Base-by-base conservation (phyloP, 495 filamentous ascomycete species). In the Neurospora tetrasperma region DNA sequence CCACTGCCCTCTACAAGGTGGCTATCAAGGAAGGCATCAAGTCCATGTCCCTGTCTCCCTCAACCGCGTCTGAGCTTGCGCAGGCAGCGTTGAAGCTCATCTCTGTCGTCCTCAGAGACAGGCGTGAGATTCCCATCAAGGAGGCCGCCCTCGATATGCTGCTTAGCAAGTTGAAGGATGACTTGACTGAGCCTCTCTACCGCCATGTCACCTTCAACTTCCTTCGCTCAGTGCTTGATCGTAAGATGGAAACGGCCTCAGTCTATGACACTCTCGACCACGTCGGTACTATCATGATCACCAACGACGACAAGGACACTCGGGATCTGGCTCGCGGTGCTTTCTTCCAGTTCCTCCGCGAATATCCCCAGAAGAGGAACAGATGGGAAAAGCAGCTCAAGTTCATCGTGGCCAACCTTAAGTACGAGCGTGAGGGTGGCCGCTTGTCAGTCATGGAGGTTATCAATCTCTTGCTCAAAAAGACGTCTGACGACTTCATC, bases 181-280 rank as follows among this genome's bases (percentile, higher is more conserved):
- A 98, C 78, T 84, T 99, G 40, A 94, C 96, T 59, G 93, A 98
- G 77, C 94, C 94, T 20, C 91, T 96, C 71, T 91, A 93, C 62
- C 92, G 97, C 73, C 94, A 96, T 71, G 86, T 95, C 43, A 93
- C 93, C 0, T 99, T 98, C 85, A 97, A 93, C 79, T 98, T 99
- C 79, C 85, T 99, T 39, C 89, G 92, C 69, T 91, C 92, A 1
- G 89, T 98, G 48, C 88, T 98, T 82, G 89, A 90, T 31, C 87
- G 94, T 35, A 97, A 93, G 80, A 85, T 97, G 69, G 85, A 97
- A 71, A 93, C 96, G 68, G 88, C 94, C 2, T 89, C 92, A 69
- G 89, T 98, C 69, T 99, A 98, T 80, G 94, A 98, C 75, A 89
- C 92, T 16, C 87, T 97, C 70, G 96, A 99, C 77, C 87, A 90